phyloP scores from a whole-genome alignment of 352 stramenopile genomes.

The Phytophthora palmivora region DNA sequence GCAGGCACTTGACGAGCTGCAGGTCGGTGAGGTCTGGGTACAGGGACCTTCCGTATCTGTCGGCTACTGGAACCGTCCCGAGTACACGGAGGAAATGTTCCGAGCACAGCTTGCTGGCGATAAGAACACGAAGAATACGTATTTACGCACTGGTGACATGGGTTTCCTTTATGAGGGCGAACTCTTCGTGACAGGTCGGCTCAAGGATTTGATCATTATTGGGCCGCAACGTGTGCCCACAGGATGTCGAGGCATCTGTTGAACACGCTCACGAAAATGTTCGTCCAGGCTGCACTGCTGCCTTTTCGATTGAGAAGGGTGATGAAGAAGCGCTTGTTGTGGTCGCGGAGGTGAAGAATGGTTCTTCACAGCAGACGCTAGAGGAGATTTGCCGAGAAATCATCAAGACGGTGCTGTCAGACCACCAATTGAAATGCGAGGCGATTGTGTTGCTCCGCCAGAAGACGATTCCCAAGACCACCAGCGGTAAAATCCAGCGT shows the following conservation, averaged over 20 bases:
- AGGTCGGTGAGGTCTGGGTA: conserved; percentile 95
- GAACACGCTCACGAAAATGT: conserved; percentile 71
- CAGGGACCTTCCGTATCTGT: conserved; percentile 75
- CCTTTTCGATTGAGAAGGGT: conserved; percentile 84
- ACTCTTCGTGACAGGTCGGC: conserved; percentile 76
- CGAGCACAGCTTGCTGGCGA: conserved; percentile 52
- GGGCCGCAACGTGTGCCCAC: conserved; percentile 77
- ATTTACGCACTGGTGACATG: conserved; percentile 78
- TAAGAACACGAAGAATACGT: conserved; percentile 45
- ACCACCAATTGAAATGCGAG: conserved; percentile 78
- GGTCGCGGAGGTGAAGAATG: conserved; percentile 79
- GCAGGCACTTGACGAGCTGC: conserved; percentile 49
- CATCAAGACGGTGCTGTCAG: conserved; percentile 62
- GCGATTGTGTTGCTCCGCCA: conserved; percentile 77
- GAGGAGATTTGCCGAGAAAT: conserved; percentile 72
- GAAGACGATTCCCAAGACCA: conserved; percentile 85
- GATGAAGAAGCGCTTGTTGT: conserved; percentile 81
- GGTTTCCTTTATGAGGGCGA: conserved; percentile 72
- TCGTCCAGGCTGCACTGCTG: conserved; percentile 74
- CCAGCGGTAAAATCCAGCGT: conserved; percentile 87
- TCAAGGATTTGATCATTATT: conserved; percentile 90
- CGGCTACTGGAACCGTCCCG: conserved; percentile 77
- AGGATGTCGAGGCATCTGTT: conserved; percentile 80
- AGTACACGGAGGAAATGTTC: conserved; percentile 82
- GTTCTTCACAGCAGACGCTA: conserved; percentile 54